Percentiles rank a stretch among this genome's conserved stretches.
Conservation (phyloP, 139 green algal species). For the Picochlorum sp. region DNA sequence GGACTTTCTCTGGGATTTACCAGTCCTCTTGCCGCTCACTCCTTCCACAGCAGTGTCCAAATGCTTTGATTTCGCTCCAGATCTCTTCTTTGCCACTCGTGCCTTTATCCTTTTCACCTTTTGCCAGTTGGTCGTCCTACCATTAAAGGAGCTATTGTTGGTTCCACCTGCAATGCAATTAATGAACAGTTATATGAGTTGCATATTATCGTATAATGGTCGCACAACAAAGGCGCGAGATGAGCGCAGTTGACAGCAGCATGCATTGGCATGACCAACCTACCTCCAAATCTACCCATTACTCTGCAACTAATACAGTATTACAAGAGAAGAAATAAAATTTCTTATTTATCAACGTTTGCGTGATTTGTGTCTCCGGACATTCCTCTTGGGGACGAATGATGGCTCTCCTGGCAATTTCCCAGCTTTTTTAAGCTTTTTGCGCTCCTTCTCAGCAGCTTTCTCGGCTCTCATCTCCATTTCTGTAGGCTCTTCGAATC, state of each 20-base stretch:
- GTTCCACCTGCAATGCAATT: not conserved
- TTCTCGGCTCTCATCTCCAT: constrained; percentile 28
- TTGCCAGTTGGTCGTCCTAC: constrained; percentile 20
- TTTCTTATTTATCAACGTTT: constrained; percentile 24
- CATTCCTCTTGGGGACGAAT: constrained; percentile 39
- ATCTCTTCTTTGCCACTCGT: constrained; percentile 19
- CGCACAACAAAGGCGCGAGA: no score
- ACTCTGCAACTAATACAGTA: no score
- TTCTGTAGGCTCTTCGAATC: constrained; percentile 33
- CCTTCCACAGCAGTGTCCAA: constrained; percentile 2
- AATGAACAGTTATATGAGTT: not conserved
- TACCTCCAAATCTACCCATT: no score
- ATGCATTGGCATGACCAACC: no score
- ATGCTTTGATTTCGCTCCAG: not conserved
- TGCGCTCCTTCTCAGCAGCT: constrained; percentile 20
- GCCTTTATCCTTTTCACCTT: constrained; percentile 19
- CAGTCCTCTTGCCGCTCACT: constrained; percentile 21
- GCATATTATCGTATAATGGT: no score
- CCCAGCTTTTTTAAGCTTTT: constrained; percentile 11
- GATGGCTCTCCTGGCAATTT: not conserved
- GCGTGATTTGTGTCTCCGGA: constrained; percentile 26
- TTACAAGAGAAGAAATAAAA: no score
- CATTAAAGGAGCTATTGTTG: constrained; percentile 20
- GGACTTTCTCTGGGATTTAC: constrained; percentile 23
- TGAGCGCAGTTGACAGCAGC: no score